These are phyloP conservation scores for Apiospora marii DNA, from an alignment of 2,329 filamentous ascomycete species.

Conservation along the genomic window DNA sequence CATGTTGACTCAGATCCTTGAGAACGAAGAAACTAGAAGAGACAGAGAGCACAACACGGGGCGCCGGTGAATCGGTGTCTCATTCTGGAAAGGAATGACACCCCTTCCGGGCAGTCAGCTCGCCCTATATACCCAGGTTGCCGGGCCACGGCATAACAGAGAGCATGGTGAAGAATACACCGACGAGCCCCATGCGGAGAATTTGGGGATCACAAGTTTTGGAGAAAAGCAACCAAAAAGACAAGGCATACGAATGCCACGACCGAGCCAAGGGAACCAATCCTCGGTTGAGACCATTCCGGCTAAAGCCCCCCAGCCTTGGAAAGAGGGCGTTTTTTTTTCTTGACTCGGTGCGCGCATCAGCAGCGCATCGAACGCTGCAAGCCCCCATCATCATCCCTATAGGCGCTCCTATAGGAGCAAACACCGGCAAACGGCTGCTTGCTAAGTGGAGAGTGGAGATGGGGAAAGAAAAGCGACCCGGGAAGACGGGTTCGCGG, in stretches of 20 bases:
- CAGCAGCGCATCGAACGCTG: neutral
- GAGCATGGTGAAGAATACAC: neutral
- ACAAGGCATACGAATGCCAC: neutral
- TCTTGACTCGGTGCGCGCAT: conserved; percentile 12
- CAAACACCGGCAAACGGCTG: neutral
- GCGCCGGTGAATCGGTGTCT: conserved; percentile 16
- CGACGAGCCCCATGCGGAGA: conserved; percentile 12
- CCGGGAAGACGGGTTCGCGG: conserved; percentile 12
- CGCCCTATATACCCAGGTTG: neutral
- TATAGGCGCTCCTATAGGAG: conserved; percentile 14
- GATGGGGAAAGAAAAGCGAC: neutral
- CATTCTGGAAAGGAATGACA: neutral
- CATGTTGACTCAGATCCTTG: conserved; percentile 25
- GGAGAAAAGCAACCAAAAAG: conserved; percentile 3
- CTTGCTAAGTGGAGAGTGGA: neutral
- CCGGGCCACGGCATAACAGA: no score
- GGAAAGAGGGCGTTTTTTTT: neutral
- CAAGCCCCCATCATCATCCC: neutral
- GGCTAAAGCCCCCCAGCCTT: conserved; percentile 10
- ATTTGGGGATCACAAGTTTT: conserved; percentile 4
- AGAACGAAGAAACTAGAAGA: neutral
- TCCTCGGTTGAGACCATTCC: conserved; percentile 6
- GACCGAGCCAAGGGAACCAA: neutral
- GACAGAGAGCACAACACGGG: neutral
- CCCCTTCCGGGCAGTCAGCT: neutral